Base-by-base conservation (phyloP, 2,329 filamentous ascomycete genomes). In the Orbilia blumenaviensis region DNA sequence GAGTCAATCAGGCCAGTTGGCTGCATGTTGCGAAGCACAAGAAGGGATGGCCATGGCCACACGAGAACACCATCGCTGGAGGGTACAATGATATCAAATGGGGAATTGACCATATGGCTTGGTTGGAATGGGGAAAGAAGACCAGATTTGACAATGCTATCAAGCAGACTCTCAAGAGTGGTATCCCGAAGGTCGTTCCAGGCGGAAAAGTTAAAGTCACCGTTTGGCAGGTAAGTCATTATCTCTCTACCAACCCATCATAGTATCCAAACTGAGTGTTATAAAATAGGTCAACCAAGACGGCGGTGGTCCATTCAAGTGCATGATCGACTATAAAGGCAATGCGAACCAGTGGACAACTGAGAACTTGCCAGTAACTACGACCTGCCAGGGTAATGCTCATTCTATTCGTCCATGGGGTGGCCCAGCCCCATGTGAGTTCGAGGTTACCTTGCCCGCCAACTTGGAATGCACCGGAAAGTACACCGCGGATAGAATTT, bases 291-390 rank as follows among this genome's bases (percentile, higher is more conserved):
- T n/a, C n/a, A 87, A 87, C 79, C 84, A 85, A 7, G 86, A 87
- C 76, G 86, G 86, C 18, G 86, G 86, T n/a, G 86, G 87, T 0
- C 87, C 88, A 1, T 89, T 86, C 78, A 79, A 82, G 1, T 89
- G 87, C 68, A 87, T 88, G 77, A 80, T 88, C 1, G 86, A 88
- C 67, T 81, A 84, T 78, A 84, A 83, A 14, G 84, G 85, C 78
- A 86, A 67, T 9, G 77, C 12, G 23, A 8, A 29, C 0, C 3
- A n/a, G 12, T 50, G 46, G 46, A 29, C 46, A 50, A 2, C 23
- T 8, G 1, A 29, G 46, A 16, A 29, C 25, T 9, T 50, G 23
- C 10, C 2, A 16, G 23, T 50, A 50, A 27, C 10, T 27, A 50
- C 46, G 29, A 50, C n/a, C 46, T 50, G 46, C 23, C 23, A 29